Base-by-base conservation (phyloP, 768 basidiomycete genomes). In the Rhodocollybia butyracea region DNA sequence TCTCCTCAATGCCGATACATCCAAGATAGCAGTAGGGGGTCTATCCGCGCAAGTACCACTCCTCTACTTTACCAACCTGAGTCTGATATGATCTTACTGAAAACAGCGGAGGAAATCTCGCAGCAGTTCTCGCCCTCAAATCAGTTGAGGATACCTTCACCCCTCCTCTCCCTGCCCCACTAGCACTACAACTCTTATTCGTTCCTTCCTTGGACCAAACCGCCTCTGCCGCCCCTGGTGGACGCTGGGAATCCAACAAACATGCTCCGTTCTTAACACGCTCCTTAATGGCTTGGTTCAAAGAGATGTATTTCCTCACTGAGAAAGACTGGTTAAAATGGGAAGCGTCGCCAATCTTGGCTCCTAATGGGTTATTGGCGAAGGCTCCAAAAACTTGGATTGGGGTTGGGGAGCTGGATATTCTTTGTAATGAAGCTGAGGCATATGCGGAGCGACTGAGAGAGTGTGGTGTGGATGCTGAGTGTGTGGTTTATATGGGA, bases 181-280 rank as follows among this genome's bases (percentile, higher is more conserved):
- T 89, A 43, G 59, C 76, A 3, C 82, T 86, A 68, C 84, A 85
- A 60, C 70, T 89, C 1, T 76, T 89, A 39, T 74, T 87, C 21
- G 88, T 88, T 2, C 88, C 88, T 13, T 87, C 88, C 32, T 80
- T 74, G 0, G 85, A 91, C 64, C 89, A 89, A 68, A 88, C 88
- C 1, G 81, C 82, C 2, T 74, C 75, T 60, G 55, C 67, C 60
- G 52, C 74, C 61, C 59, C 64, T 5, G 36, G 51, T 5, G 51
- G 36, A 27, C 78, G 77, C 24, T 88, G 87, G 86, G 68, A 66
- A 7, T 75, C 79, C 58, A 85, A 85, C 61, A 69, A 73, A 26
- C 64, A 82, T 47, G 78, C 86, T 1, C 78, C 82, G 1, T 83
- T 83, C 75, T 76, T 91, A 31, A 66, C 70, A 3, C 83, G 80